Conservation (phyloP, 2,329 filamentous ascomycete genomes). For the Parasarocladium wereldwijsianum region DNA sequence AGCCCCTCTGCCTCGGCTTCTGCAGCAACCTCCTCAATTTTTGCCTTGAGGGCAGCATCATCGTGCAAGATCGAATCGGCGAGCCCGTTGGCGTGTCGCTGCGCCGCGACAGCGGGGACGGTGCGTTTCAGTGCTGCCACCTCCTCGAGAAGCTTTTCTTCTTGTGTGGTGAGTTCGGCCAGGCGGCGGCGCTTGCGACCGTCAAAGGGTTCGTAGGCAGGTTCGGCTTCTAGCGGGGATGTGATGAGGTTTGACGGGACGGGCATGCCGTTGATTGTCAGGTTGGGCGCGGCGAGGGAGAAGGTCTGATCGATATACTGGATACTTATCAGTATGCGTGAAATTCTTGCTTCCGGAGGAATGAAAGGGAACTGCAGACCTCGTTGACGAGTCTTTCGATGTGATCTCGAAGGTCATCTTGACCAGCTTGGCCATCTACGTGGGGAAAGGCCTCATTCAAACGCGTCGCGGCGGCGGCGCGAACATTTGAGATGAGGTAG, state of each 20-base stretch:
- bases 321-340: no score
- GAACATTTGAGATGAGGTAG: constrained; percentile 56
- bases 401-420: constrained; percentile 41
- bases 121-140: constrained; percentile 44
- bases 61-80: constrained; percentile 21
- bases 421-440: constrained; percentile 30
- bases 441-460: constrained; percentile 55
- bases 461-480: constrained; percentile 50
- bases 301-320: constrained; percentile 51
- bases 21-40: constrained; percentile 45
- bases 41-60: constrained; percentile 33
- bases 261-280: constrained; percentile 47
- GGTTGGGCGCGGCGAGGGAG: constrained; percentile 40
- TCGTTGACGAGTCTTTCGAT: constrained; percentile 47
- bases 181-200: constrained; percentile 41
- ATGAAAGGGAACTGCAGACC: no score
- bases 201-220: constrained; percentile 45
- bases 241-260: constrained; percentile 24
- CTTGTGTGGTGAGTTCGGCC: constrained; percentile 44
- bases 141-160: constrained; percentile 49
- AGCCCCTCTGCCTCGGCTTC: not conserved
- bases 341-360: no score
- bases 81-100: constrained; percentile 24
- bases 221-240: constrained; percentile 9
- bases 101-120: constrained; percentile 31